Conservation (phyloP, 208 protist genomes). For the Crithidia sp. region DNA sequence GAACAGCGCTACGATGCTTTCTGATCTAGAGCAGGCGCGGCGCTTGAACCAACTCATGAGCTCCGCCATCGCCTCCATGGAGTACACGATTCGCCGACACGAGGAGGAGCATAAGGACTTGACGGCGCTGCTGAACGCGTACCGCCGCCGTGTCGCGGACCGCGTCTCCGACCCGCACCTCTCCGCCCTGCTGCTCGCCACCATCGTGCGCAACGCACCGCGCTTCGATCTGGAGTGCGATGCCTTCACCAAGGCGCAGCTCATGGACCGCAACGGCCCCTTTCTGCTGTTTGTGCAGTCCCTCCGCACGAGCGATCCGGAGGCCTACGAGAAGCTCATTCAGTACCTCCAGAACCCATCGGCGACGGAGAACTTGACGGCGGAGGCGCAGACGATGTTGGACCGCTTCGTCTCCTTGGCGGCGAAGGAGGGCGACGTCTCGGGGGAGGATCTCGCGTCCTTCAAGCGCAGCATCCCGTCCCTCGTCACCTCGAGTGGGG, state of each 20-base stretch:
- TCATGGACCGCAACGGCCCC: slow-evolving; percentile 67
- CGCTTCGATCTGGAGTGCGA: slow-evolving; percentile 78
- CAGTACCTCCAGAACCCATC: slow-evolving; percentile 64
- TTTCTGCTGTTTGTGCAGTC: slow-evolving; percentile 75
- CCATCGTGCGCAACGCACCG: slow-evolving; percentile 72
- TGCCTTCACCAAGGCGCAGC: slow-evolving; percentile 51
- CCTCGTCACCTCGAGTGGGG: slow-evolving; percentile 19
- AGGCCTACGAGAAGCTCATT: slow-evolving; percentile 70
- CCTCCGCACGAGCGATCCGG: slow-evolving; percentile 53
- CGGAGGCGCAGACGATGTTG: slow-evolving; percentile 43
- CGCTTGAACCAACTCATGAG: slow-evolving; percentile 53
- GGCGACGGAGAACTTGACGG: slow-evolving; percentile 15
- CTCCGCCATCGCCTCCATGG: slow-evolving; percentile 66
- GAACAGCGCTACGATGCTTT: slow-evolving; percentile 25
- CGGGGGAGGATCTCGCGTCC: slow-evolving; percentile 44
- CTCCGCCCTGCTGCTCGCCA: slow-evolving; percentile 61
- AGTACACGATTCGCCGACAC: slow-evolving; percentile 80
- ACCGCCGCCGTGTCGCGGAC: slow-evolving; percentile 66
- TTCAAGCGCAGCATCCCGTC: slow-evolving; percentile 70
- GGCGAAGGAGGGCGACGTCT: slow-evolving; percentile 42
- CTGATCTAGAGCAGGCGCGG: slow-evolving; percentile 53
- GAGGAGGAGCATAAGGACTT: slow-evolving; percentile 84
- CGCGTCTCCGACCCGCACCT: slow-evolving; percentile 66
- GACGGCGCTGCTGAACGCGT: slow-evolving; percentile 73
- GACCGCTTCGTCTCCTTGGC: slow-evolving; percentile 61